A percentile compares a stretch with the other conserved stretches of the same genome.
Evolutionary conservation across 805 yeast genomes (phyloP).

Genomic region (Saccharomycopsis vini): DNA sequence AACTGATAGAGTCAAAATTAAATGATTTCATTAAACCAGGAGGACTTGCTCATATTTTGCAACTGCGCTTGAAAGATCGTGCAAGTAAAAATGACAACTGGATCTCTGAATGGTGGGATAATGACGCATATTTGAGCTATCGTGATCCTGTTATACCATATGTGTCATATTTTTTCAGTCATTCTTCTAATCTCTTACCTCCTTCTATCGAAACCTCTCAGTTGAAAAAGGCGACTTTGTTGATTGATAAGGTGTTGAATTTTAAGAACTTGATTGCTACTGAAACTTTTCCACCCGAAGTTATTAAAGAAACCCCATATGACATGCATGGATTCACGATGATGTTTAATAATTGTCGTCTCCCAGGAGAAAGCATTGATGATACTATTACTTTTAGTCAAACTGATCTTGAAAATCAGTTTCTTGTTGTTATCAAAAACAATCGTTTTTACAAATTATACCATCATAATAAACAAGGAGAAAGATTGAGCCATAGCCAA

Average conservation of each 20-base stretch:
- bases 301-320: slow-evolving; percentile 63
- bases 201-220: slow-evolving; percentile 49
- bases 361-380: slow-evolving; percentile 63
- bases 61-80: slow-evolving; percentile 49
- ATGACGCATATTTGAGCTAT: slow-evolving; percentile 82
- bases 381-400: slow-evolving; percentile 43
- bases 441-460: slow-evolving; percentile 73
- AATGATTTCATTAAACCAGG: slow-evolving; percentile 54
- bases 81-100: slow-evolving; percentile 65
- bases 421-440: slow-evolving; percentile 62
- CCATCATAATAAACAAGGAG: slow-evolving; percentile 42
- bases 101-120: slow-evolving; percentile 91
- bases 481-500: slow-evolving; percentile 36
- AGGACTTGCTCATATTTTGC: slow-evolving; percentile 62
- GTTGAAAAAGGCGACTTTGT: slow-evolving; percentile 64
- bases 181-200: slow-evolving; percentile 52
- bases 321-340: slow-evolving; percentile 90
- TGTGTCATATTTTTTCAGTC: slow-evolving; percentile 83
- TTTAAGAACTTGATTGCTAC: slow-evolving; percentile 60
- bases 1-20: slow-evolving; percentile 47
- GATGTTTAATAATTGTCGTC: slow-evolving; percentile 85
- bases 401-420: slow-evolving; percentile 41
- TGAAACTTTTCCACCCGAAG: slow-evolving; percentile 74
- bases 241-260: slow-evolving; percentile 56
- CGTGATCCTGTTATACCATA: slow-evolving; percentile 93